Evolutionary conservation across 2,329 filamentous ascomycete species (phyloP).

Genomic region (Penicillium psychrosexuale): DNA sequence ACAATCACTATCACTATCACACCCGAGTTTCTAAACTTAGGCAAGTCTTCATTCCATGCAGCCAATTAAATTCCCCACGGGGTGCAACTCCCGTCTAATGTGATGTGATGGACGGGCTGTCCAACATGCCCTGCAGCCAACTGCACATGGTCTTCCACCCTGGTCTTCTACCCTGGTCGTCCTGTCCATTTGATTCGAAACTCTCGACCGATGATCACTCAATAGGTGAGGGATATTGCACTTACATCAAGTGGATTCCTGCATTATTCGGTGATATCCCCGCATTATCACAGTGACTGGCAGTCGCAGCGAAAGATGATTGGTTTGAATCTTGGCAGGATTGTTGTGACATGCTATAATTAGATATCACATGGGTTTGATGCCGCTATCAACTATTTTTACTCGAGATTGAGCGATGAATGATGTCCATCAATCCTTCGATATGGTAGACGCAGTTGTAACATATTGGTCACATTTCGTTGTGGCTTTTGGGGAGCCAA

Average conservation of each 20-base stretch:
- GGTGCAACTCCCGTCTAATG: not conserved
- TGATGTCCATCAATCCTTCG: not conserved
- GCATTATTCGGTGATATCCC: not conserved
- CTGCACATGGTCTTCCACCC: not conserved
- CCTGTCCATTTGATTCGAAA: not conserved
- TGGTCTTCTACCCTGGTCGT: too few relatives aligned
- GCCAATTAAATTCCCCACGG: conserved; percentile 6
- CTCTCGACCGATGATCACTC: not conserved
- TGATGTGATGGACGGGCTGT: conserved; percentile 3
- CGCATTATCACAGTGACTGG: conserved; percentile 6
- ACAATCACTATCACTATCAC: conserved; percentile 17
- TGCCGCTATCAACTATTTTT: not conserved
- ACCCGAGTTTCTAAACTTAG: conserved; percentile 17
- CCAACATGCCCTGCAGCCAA: conserved; percentile 10
- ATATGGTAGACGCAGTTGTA: not conserved
- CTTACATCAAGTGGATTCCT: not conserved
- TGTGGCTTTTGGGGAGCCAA: not conserved
- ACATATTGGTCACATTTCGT: not conserved
- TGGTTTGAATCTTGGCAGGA: not conserved
- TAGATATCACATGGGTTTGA: not conserved
- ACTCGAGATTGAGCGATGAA: not conserved
- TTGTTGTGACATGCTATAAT: not conserved
- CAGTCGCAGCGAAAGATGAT: conserved; percentile 4
- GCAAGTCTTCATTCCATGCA: not conserved
- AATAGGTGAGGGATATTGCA: not conserved